These are phyloP conservation scores for Sugiyamaella smithiae DNA, from an alignment of 805 yeast species.

Conservation along the genomic window DNA sequence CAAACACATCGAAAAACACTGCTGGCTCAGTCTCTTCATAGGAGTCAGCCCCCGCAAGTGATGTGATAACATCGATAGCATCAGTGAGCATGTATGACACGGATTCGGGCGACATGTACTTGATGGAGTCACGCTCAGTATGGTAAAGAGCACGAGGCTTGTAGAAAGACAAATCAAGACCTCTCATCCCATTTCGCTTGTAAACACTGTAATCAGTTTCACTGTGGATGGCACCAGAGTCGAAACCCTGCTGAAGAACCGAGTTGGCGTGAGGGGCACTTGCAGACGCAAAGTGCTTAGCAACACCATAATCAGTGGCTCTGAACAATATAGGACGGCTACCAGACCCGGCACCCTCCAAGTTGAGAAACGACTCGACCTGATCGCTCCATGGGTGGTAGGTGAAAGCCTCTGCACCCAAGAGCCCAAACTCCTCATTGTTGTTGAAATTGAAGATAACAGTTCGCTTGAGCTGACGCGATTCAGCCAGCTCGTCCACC, in stretches of 20 bases:
- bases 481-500: constrained; percentile 24
- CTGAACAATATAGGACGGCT: constrained; percentile 80
- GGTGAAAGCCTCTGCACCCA: constrained; percentile 75
- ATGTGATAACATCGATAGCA: constrained; percentile 56
- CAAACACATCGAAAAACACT: constrained; percentile 63
- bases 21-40: constrained; percentile 40
- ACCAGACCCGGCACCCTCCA: constrained; percentile 94
- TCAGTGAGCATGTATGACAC: constrained; percentile 82
- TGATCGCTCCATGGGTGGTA: constrained; percentile 67
- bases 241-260: constrained; percentile 80
- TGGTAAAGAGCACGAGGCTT: constrained; percentile 84
- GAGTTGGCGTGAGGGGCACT: constrained; percentile 73
- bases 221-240: constrained; percentile 64
- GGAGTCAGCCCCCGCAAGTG: constrained; percentile 42
- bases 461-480: constrained; percentile 60
- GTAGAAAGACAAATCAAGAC: constrained; percentile 86
- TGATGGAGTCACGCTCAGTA: constrained; percentile 68
- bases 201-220: constrained; percentile 86
- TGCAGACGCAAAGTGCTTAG: constrained; percentile 51
- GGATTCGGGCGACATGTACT: constrained; percentile 61
- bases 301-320: constrained; percentile 74
- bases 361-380: constrained; percentile 60
- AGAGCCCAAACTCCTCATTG: constrained; percentile 82
- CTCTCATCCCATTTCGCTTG: constrained; percentile 62
- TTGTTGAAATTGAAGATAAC: constrained; percentile 83